Evolutionary conservation across 352 stramenopile genomes (phyloP), one percentile per base, ranked within the genome.

Genomic region (Phytophthora crassamura): DNA sequence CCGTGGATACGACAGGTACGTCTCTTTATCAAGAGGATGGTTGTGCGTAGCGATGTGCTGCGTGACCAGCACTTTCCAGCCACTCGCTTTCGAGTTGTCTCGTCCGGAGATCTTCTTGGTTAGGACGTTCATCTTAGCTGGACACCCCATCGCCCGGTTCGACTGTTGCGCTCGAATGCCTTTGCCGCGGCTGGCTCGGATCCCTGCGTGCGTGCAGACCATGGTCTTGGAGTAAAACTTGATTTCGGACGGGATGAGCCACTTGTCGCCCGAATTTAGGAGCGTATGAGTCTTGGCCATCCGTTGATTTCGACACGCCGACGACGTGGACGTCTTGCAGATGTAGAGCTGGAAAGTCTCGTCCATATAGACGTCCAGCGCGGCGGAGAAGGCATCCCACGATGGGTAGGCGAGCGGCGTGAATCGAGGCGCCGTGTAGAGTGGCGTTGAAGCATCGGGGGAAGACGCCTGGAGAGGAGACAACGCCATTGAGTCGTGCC

Each of bases 171-270:
- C 41, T 14, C 63, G 63, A 22, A 67, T 61, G 1, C 63, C 63
- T 14, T 64, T 45, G 41, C 63, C 49, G n/a, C 63, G 35, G 18
- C 48, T 61, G 10, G 49, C 49, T 16, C 46, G 53, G 42, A 61
- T 62, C 25, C 57, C 57, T 3, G 33, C 56, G n/a, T 71, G 63
- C 25, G 63, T 71, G 42, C 63, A 71, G 14, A 56, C 36, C 18
- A 71, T 49, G 40, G 63, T 71, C 63, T 67, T 71, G 40, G 63
- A 49, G 42, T 71, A 71, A 11, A 56, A 45, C 14, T 49, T 42
- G 28, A 64, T 40, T 14, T 55, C 56, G 5, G 46, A n/a, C 5
- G 63, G 63, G 25, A 30, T 30, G 25, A 30, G 25, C 25, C 2
- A 3, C 6, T 30, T 30, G 25, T 30, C 25, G 25, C 25, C 25